These are phyloP conservation scores for Phaffia australis DNA, from an alignment of 768 basidiomycete species.

Conservation along the genomic window DNA sequence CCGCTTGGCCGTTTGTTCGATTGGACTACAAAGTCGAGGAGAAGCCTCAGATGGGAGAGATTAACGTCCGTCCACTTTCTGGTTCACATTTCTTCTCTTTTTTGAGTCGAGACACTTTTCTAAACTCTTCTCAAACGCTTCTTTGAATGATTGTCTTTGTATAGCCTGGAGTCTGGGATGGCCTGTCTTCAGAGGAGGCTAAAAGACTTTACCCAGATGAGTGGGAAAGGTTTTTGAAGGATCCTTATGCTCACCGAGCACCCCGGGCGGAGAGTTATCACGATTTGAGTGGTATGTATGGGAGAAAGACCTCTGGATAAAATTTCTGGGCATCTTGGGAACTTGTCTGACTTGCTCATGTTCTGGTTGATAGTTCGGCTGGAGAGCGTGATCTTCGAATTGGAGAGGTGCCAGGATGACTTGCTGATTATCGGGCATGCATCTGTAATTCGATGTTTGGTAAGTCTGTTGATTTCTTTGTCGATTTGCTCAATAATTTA, in stretches of 20 bases:
- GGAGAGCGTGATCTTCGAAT: slow-evolving; percentile 84
- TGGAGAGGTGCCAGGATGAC: slow-evolving; percentile 89
- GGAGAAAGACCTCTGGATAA: neutral
- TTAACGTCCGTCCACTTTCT: slow-evolving; percentile 64
- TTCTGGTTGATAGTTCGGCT: slow-evolving; percentile 56
- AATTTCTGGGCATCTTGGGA: neutral
- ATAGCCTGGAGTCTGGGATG: slow-evolving; percentile 65
- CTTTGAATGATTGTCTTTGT: neutral
- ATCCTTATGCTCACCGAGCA: slow-evolving; percentile 55
- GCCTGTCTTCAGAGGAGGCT: slow-evolving; percentile 78
- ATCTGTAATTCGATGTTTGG: slow-evolving; percentile 77
- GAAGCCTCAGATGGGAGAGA: slow-evolving; percentile 93
- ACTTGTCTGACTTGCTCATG: slow-evolving; percentile 21
- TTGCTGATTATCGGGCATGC: slow-evolving; percentile 72
- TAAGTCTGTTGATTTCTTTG: slow-evolving; percentile 25
- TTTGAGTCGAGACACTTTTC: neutral
- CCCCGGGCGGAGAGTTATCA: slow-evolving; percentile 83
- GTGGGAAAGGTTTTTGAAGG: slow-evolving; percentile 81
- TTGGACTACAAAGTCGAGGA: slow-evolving; percentile 58
- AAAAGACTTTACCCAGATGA: slow-evolving; percentile 84
- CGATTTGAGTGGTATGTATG: slow-evolving; percentile 47
- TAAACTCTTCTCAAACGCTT: neutral
- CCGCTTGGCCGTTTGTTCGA: slow-evolving; percentile 83
- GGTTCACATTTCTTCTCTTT: neutral
- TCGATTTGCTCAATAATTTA: neutral